phyloP scores from a whole-genome alignment of 345 rosid species.

The Populus alba region DNA sequence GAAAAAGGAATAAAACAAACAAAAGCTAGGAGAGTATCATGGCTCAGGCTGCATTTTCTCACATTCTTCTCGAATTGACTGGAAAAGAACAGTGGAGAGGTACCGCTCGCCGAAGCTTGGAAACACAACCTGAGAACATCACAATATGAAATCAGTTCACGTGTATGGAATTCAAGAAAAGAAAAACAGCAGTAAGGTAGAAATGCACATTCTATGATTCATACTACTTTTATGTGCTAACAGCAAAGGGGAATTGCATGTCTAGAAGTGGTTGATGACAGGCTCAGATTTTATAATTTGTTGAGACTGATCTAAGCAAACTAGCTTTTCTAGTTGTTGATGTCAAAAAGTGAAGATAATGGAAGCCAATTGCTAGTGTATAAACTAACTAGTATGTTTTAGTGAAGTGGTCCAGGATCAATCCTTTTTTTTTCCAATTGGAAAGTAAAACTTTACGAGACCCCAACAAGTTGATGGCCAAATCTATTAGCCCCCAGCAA shows the following conservation, averaged over 20 bases:
- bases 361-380: neutral
- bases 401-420: conserved; percentile 13
- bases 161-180: neutral
- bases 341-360: conserved; percentile 5
- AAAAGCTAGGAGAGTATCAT: conserved; percentile 17
- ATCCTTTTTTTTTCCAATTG: neutral
- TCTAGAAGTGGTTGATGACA: neutral
- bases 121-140: conserved; percentile 69
- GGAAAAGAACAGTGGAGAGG: conserved; percentile 79
- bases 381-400: neutral
- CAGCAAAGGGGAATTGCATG: neutral
- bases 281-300: neutral
- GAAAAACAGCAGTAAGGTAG: neutral
- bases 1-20: conserved; percentile 2
- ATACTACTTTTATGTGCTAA: neutral
- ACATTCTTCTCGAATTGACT: conserved; percentile 83
- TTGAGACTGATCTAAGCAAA: conserved; percentile 1
- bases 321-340: neutral
- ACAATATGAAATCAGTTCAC: neutral
- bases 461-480: neutral
- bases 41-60: conserved; percentile 79
- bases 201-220: neutral
- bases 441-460: conserved; percentile 11
- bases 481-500: neutral
- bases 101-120: conserved; percentile 96